These are phyloP conservation scores for Neurospora intermedia DNA, from an alignment of 495 filamentous ascomycete species.

Conservation along the genomic window DNA sequence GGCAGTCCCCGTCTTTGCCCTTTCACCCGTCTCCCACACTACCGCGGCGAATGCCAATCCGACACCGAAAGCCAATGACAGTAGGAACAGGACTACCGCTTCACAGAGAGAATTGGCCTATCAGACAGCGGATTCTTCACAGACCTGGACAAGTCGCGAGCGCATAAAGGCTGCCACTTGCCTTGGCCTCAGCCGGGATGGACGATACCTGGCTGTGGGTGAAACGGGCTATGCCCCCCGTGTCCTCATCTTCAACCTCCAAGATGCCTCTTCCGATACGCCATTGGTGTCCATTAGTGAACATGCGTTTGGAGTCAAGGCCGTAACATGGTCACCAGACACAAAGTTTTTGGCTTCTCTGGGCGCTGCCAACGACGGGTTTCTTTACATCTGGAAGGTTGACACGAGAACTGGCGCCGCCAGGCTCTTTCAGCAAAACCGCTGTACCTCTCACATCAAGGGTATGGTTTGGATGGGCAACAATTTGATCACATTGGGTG, in stretches of 20 bases:
- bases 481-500: constrained; percentile 55
- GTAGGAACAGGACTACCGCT: constrained; percentile 45
- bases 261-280: constrained; percentile 64
- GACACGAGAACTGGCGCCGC: constrained; percentile 75
- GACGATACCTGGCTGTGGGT: constrained; percentile 79
- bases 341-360: constrained; percentile 81
- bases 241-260: constrained; percentile 78
- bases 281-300: constrained; percentile 81
- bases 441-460: constrained; percentile 75
- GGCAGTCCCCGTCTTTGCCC: constrained; percentile 49
- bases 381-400: constrained; percentile 84
- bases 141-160: constrained; percentile 75
- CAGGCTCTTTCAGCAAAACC: constrained; percentile 81
- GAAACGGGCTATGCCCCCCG: constrained; percentile 93
- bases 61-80: constrained; percentile 56
- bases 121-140: constrained; percentile 29
- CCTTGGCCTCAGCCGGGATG: constrained; percentile 82
- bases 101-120: constrained; percentile 45
- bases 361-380: constrained; percentile 83
- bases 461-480: constrained; percentile 81
- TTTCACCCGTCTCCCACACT: constrained; percentile 30
- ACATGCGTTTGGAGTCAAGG: constrained; percentile 80
- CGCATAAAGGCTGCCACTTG: constrained; percentile 94
- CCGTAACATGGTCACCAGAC: constrained; percentile 80
- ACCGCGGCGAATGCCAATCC: constrained; percentile 32